A percentile compares a stretch with the other conserved stretches of the same genome.
phyloP scores from a whole-genome alignment of 345 rosid species.

The Trapa bicornis region DNA sequence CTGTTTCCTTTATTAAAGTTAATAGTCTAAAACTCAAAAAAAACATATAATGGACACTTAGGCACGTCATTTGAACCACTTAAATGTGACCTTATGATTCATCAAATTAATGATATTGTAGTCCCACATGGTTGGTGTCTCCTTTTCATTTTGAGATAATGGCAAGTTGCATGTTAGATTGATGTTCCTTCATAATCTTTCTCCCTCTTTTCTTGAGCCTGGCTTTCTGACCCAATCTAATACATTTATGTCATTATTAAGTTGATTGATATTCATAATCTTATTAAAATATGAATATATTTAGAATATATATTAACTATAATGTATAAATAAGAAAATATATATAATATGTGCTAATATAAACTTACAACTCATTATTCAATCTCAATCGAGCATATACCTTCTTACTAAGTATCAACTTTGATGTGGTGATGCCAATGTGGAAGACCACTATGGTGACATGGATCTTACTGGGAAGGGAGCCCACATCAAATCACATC shows the following conservation, averaged over 20 bases:
- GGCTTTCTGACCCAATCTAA: background rate
- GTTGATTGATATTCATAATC: too few relatives aligned
- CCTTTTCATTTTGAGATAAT: background rate
- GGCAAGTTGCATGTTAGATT: background rate
- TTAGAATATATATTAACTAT: too few relatives aligned
- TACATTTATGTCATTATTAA: too few relatives aligned
- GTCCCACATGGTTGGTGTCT: background rate
- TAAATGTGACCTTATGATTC: background rate
- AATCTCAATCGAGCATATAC: background rate
- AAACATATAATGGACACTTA: too few relatives aligned
- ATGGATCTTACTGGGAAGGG: slow-evolving; percentile 18
- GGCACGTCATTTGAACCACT: too few relatives aligned
- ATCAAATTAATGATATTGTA: background rate
- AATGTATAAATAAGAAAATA: too few relatives aligned
- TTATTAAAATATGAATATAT: too few relatives aligned
- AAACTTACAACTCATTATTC: too few relatives aligned
- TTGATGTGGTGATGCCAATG: slow-evolving; percentile 1
- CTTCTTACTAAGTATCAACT: background rate
- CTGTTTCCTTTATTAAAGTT: background rate
- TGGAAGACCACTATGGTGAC: slow-evolving; percentile 22
- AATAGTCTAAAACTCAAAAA: too few relatives aligned
- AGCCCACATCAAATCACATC: slow-evolving; percentile 14
- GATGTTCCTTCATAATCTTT: background rate
- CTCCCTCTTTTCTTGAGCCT: background rate
- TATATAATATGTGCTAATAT: too few relatives aligned